Evolutionary conservation across 1,284 basidiomycete species (phyloP).

Genomic region (Ceratobasidium sp.): DNA sequence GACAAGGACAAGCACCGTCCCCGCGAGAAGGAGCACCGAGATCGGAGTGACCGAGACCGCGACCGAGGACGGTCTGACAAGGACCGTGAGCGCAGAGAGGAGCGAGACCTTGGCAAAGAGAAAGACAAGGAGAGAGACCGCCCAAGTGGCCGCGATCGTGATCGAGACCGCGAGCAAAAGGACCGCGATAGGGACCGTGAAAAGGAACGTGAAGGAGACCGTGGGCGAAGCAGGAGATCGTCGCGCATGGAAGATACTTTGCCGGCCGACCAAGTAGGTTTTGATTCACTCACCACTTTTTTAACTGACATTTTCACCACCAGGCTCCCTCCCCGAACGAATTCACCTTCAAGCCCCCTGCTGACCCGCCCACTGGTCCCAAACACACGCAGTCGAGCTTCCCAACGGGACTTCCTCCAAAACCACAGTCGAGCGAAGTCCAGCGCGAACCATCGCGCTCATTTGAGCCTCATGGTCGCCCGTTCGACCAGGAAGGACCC

Average conservation of each 20-base stretch:
- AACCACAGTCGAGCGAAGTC: constrained; percentile 25
- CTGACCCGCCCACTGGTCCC: constrained; percentile 14
- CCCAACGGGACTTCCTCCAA: constrained; percentile 31
- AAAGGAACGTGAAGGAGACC: constrained; percentile 33
- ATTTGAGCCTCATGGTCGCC: constrained; percentile 22
- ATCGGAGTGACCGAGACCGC: constrained; percentile 42
- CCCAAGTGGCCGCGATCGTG: constrained; percentile 36
- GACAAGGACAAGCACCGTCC: constrained; percentile 57
- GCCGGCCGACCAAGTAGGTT: constrained; percentile 13
- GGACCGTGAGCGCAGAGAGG: constrained; percentile 48
- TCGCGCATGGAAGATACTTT: constrained; percentile 26
- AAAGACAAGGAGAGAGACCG: constrained; percentile 49
- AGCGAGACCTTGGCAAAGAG: constrained; percentile 45
- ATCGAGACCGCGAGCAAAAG: constrained; percentile 55
- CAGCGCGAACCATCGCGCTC: constrained; percentile 23
- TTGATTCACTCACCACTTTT: neutral
- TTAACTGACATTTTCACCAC: constrained; percentile 3
- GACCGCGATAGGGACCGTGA: constrained; percentile 53
- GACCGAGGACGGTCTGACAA: constrained; percentile 48
- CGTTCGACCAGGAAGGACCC: constrained; percentile 14
- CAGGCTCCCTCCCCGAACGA: constrained; percentile 18
- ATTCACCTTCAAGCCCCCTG: constrained; percentile 18
- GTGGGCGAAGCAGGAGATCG: constrained; percentile 26
- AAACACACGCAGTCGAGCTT: constrained; percentile 19
- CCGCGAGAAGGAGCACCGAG: constrained; percentile 48